Base-by-base conservation (phyloP, 129 eudicot species). In the Tagetes erecta region DNA sequence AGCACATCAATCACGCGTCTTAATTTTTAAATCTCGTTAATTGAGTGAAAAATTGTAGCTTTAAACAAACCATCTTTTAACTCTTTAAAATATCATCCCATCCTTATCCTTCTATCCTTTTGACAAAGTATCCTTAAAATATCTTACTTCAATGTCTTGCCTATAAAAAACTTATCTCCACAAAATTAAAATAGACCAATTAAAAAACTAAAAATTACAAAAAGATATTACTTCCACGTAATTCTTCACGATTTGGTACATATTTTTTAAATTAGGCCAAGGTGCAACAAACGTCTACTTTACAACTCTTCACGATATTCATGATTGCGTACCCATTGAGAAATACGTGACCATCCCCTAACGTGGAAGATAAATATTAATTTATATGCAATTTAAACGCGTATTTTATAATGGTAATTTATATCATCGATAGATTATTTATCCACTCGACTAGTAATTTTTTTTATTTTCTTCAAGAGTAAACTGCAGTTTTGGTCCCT, bases 201-300 rank as follows among this genome's bases (percentile, higher is more conserved):
- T 1, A 53, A 20, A 20, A n/a, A 4, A 14, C 1, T 2, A 6
- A 4, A 60, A 59, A 59, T 5, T 1, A 60, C 10, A 34, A 60
- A 8, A 60, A 34, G 66, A 60, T 60, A 60, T 0, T 38, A 60
- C 20, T 35, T 60, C 42, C 66, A 60, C 66, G 66, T 34, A 60
- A 60, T 60, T 59, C 5, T 34, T 27, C 13, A 1, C 14, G n/a
- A n/a, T 64, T 14, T 2, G 1, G n/a, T 66, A 31, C 7, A 46
- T 45, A 11, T 1, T 11, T 9, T 72, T 0, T 12, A 44, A 45
- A 73, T 36, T 47, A 74, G 49, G 70, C 49, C 8, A 62, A 74
- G 8, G 60, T 47, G 70, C 31, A 74, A 74, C 68, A 62, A 59
- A 60, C 60, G 78, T 73, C 70, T 42, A 76, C 39, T 67, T 76